These are phyloP conservation scores for Echinosophora koreensis DNA, from an alignment of 306 rosid genomes.

Conservation along the genomic window DNA sequence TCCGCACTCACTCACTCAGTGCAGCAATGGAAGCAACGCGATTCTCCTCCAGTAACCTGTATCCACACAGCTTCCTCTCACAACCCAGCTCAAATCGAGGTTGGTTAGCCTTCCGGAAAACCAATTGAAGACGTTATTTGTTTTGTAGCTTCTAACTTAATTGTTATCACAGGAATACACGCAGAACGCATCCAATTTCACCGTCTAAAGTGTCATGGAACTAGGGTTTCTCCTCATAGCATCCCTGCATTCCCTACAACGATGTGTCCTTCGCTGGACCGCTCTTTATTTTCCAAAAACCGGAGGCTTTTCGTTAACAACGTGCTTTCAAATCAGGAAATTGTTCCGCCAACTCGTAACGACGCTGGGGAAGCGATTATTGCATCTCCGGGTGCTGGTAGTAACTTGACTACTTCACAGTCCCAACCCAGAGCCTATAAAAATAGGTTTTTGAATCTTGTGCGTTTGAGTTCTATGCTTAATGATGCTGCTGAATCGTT, in stretches of 20 bases:
- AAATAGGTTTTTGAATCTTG: constrained; percentile 78
- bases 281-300: constrained; percentile 50
- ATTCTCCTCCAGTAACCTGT: background rate
- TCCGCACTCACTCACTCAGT: background rate
- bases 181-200: constrained; percentile 45
- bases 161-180: constrained; percentile 47
- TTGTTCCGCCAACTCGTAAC: constrained; percentile 37
- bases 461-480: constrained; percentile 78
- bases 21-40: background rate
- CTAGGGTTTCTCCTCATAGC: constrained; percentile 42
- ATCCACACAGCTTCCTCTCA: background rate
- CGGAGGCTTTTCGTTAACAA: constrained; percentile 45
- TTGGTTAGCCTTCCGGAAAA: too few species aligned
- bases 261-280: constrained; percentile 47
- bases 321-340: constrained; percentile 46
- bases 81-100: too few species aligned
- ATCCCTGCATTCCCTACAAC: constrained; percentile 42
- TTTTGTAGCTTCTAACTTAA: background rate
- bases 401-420: background rate
- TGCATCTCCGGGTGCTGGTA: constrained; percentile 33
- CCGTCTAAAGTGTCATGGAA: constrained; percentile 34
- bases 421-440: constrained; percentile 56
- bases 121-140: background rate
- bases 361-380: constrained; percentile 43
- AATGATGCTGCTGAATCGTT: constrained; percentile 88